Evolutionary conservation across 1,284 basidiomycete species (phyloP), one percentile per base, ranked within the genome.

Genomic region (Phlebopus sp.): DNA sequence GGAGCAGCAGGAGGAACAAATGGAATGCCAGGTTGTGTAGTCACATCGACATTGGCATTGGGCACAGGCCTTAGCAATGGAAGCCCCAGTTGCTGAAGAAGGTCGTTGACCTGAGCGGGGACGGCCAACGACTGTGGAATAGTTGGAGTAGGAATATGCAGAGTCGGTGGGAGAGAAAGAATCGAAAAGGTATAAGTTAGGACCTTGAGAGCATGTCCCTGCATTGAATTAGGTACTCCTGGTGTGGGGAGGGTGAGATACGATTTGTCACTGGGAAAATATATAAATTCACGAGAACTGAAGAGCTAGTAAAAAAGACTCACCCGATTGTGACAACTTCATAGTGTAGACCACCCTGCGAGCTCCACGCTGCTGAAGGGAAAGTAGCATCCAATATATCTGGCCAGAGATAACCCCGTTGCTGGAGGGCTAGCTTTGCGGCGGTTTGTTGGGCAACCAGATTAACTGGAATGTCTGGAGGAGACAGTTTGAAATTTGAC

Each of bases 131-230:
- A 29, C 31, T 46, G 42, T 18, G 52, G 19, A 17, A 23, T 27
- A 14, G 57, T 52, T 15, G 46, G 35, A 15, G 50, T 53, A 9
- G 58, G 57, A 13, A 58, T 53, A 19, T 63, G 56, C 52, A 55
- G 50, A 42, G 64, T 57, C 37, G 64, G 38, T 38, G 52, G 57
- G 6, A 65, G 54, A 41, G 69, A 69, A 15, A 81, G 65, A 32
- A 82, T 63, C 7, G 81, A 72, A 59, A 89, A 87, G 13, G 89
- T 90, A 60, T 78, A 75, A 8, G 81, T 77, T n/a, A 91, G 74
- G 14, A 89, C 75, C 48, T 78, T 74, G 42, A 90, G 67, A 2
- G 88, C 85, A 57, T 87, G 86, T 8, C 69, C 52, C 60, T 91
- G 88, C 27, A 75, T 59, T 13, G 76, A 65, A 14, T 81, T 84